phyloP scores from a whole-genome alignment of 1,284 basidiomycete species.

The Chiua sp. region DNA sequence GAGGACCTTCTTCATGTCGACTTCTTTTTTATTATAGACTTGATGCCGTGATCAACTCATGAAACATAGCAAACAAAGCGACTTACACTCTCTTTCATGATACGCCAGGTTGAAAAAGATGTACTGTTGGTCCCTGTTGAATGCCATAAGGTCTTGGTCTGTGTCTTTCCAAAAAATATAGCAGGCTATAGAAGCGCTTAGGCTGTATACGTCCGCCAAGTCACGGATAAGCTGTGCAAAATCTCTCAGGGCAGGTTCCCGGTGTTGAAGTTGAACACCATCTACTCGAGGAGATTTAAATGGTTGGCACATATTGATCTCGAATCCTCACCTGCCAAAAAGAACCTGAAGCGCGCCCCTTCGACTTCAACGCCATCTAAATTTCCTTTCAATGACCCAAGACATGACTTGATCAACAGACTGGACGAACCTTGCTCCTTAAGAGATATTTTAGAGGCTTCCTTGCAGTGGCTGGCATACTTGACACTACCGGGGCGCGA shows the following conservation, averaged over 20 bases:
- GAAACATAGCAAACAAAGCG: not conserved
- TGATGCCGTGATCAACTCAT: not conserved
- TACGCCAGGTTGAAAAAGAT: slow-evolving; percentile 33
- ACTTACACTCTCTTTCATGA: slow-evolving; percentile 17
- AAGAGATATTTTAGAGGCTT: not conserved
- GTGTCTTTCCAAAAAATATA: slow-evolving; percentile 30
- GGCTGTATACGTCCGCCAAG: slow-evolving; percentile 13
- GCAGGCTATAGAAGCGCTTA: slow-evolving; percentile 5
- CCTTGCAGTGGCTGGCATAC: slow-evolving; percentile 8
- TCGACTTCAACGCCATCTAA: slow-evolving; percentile 1
- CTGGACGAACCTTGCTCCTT: slow-evolving; percentile 2
- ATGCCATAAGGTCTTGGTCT: slow-evolving; percentile 31
- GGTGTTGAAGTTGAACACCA: slow-evolving; percentile 1
- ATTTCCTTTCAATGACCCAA: not conserved
- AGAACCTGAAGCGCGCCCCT: slow-evolving; percentile 11
- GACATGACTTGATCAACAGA: not conserved
- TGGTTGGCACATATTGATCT: not conserved
- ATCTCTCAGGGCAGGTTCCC: not conserved
- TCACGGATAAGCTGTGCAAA: slow-evolving; percentile 9
- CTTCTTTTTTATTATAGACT: not conserved
- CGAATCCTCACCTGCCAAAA: slow-evolving; percentile 11
- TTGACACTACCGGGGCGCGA: not conserved
- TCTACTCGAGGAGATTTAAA: not conserved
- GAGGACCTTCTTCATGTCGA: slow-evolving; percentile 9
- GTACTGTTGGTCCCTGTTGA: slow-evolving; percentile 25